Percentiles rank a stretch among this genome's conserved stretches.
phyloP scores from a whole-genome alignment of 306 rosid genomes.

The Dalbergia oliveri region DNA sequence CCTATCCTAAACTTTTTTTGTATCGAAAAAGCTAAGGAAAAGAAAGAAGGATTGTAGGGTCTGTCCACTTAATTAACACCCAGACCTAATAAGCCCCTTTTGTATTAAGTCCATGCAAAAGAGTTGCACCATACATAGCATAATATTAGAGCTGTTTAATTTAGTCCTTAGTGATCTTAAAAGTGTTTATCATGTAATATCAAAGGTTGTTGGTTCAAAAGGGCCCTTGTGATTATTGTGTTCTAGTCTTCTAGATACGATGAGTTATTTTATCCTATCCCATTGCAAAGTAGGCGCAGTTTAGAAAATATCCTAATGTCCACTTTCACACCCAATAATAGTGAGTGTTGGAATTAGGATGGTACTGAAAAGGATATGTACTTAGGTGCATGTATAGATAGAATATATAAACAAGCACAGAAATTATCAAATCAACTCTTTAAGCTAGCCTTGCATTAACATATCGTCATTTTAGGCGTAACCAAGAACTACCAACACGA shows the following conservation, averaged over 20 bases:
- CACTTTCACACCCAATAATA: conserved; percentile 48
- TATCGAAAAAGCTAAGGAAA: neutral
- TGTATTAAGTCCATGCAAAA: conserved; percentile 27
- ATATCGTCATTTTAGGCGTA: too few species aligned
- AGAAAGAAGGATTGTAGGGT: conserved; percentile 18
- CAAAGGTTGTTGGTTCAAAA: conserved; percentile 3
- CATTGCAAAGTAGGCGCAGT: conserved; percentile 23
- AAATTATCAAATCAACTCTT: neutral
- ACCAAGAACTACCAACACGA: too few species aligned
- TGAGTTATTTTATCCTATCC: conserved; percentile 40
- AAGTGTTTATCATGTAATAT: conserved; percentile 18
- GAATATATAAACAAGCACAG: neutral
- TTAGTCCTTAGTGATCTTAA: conserved; percentile 16
- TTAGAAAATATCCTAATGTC: conserved; percentile 44
- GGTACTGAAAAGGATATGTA: neutral
- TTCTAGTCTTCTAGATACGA: conserved; percentile 30
- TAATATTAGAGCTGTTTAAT: neutral
- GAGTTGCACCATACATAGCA: conserved; percentile 19
- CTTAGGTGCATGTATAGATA: too few species aligned
- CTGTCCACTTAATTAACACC: conserved; percentile 31
- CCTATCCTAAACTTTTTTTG: too few species aligned
- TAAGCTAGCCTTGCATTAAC: neutral
- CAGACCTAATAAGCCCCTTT: neutral
- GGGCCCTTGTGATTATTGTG: neutral
- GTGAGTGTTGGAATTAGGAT: conserved; percentile 4